Evolutionary conservation across 2,329 filamentous ascomycete species (phyloP).

Genomic region (Pezicula neosporulosa): DNA sequence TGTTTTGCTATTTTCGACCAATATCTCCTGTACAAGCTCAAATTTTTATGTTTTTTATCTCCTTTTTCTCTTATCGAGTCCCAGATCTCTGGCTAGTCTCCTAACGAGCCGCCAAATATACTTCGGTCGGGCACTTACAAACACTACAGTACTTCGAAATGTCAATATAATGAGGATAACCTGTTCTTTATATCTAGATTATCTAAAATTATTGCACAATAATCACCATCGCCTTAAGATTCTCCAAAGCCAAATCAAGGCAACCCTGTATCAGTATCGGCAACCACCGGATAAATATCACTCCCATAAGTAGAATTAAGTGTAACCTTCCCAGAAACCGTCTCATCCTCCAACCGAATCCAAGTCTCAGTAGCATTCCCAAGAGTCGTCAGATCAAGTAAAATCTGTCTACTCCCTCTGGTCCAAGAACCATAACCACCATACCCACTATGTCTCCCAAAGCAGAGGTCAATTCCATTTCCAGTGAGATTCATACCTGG

Average conservation of each 20-base stretch:
- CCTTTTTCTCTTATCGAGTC: too few species aligned
- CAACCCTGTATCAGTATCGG: conserved; percentile 4
- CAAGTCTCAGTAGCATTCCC: conserved; percentile 50
- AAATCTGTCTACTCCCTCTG: conserved; percentile 53
- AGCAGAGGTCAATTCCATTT: conserved; percentile 50
- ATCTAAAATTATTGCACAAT: too few species aligned
- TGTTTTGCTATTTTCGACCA: too few species aligned
- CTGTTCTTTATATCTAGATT: too few species aligned
- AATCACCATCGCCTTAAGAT: too few species aligned
- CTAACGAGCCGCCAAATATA: too few species aligned
- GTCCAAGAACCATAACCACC: conserved; percentile 66
- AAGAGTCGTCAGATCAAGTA: conserved; percentile 34
- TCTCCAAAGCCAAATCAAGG: background rate
- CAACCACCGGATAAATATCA: conserved; percentile 45
- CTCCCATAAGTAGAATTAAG: conserved; percentile 58
- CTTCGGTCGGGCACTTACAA: too few species aligned
- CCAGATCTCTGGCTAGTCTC: too few species aligned
- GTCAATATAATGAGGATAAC: too few species aligned
- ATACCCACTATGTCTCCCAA: conserved; percentile 65
- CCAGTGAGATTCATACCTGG: conserved; percentile 31
- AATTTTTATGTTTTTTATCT: too few species aligned
- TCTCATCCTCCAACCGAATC: conserved; percentile 56
- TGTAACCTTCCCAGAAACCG: conserved; percentile 45
- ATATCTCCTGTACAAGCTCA: too few species aligned
- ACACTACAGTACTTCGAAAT: too few species aligned